Conservation (phyloP, 2,329 filamentous ascomycete species). For the Boeremia exigua region DNA sequence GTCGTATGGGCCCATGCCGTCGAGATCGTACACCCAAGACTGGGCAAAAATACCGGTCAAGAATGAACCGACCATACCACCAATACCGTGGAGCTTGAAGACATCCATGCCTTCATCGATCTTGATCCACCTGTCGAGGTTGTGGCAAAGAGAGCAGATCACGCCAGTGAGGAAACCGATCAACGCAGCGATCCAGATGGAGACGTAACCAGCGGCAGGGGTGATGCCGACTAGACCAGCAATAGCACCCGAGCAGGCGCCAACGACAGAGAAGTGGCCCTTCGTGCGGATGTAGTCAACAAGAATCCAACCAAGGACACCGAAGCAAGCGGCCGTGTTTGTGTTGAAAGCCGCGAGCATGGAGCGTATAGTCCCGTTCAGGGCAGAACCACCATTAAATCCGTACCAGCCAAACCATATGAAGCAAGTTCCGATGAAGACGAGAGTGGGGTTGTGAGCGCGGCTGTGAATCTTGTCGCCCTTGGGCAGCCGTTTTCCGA, state of each 20-base stretch:
- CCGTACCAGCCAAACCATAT: conserved; percentile 71
- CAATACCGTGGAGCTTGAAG: conserved; percentile 65
- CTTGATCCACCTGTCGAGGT: conserved; percentile 60
- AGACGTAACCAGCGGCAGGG: conserved; percentile 61
- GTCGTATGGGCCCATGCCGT: conserved; percentile 55
- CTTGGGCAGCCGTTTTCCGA: conserved; percentile 63
- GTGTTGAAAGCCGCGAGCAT: conserved; percentile 65
- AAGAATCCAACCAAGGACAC: conserved; percentile 61
- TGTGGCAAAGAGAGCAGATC: conserved; percentile 57
- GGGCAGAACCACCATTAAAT: conserved; percentile 62
- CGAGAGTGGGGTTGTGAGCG: conserved; percentile 68
- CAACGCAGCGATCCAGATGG: conserved; percentile 60
- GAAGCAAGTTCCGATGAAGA: conserved; percentile 68
- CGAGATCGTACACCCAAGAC: conserved; percentile 56
- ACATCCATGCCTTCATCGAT: conserved; percentile 67
- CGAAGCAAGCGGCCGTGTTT: conserved; percentile 61
- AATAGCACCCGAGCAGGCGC: conserved; percentile 64
- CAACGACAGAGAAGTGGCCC: conserved; percentile 62
- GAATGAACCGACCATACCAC: conserved; percentile 64
- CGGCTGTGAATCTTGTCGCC: conserved; percentile 59
- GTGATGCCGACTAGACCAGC: conserved; percentile 67
- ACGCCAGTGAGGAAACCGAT: conserved; percentile 63
- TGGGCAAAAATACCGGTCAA: conserved; percentile 64
- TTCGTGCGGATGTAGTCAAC: conserved; percentile 60
- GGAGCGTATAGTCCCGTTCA: conserved; percentile 58